Percentiles rank a stretch among this genome's conserved stretches.
These are phyloP conservation scores for Leptographium radiaticola DNA, from an alignment of 2,329 filamentous ascomycete genomes.

Conservation along the genomic window DNA sequence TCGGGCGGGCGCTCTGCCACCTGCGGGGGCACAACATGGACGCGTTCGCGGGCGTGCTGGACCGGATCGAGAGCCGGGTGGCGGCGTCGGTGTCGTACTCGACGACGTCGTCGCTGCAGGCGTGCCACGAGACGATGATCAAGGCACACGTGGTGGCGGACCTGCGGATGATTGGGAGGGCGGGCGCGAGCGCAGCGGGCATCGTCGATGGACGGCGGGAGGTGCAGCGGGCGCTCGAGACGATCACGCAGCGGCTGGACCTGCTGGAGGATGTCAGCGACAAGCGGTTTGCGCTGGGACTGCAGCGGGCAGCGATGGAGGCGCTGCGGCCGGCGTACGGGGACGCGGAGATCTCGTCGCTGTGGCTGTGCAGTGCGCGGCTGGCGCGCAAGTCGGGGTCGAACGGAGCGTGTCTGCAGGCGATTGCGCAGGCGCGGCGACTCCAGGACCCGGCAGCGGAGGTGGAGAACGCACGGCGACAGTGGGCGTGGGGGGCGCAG, in stretches of 20 bases:
- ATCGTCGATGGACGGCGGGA: neutral
- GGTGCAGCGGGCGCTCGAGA: slow-evolving; percentile 30
- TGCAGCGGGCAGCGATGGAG: slow-evolving; percentile 80
- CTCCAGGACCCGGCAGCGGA: slow-evolving; percentile 78
- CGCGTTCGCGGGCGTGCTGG: slow-evolving; percentile 44
- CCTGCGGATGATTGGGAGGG: slow-evolving; percentile 59
- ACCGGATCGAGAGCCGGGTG: slow-evolving; percentile 54
- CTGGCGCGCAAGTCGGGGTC: slow-evolving; percentile 77
- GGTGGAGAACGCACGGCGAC: slow-evolving; percentile 82
- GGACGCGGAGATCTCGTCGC: slow-evolving; percentile 61
- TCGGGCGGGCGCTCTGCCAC: slow-evolving; percentile 55
- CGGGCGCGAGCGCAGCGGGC: slow-evolving; percentile 16
- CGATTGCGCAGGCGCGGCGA: slow-evolving; percentile 75
- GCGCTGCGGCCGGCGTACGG: slow-evolving; percentile 56
- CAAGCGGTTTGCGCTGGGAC: slow-evolving; percentile 83
- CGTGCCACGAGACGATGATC: slow-evolving; percentile 73
- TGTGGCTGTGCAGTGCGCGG: slow-evolving; percentile 76
- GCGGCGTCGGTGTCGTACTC: slow-evolving; percentile 63
- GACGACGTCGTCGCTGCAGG: slow-evolving; percentile 66
- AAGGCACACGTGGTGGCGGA: slow-evolving; percentile 82
- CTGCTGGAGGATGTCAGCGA: slow-evolving; percentile 78
- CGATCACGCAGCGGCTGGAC: slow-evolving; percentile 66
- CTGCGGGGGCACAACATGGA: slow-evolving; percentile 38
- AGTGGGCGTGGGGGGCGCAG: slow-evolving; percentile 90
- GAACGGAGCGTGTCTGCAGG: slow-evolving; percentile 81